Evolutionary conservation across 306 rosid genomes (phyloP), one percentile per base, ranked within the genome.

Genomic region (Lupinus albus): DNA sequence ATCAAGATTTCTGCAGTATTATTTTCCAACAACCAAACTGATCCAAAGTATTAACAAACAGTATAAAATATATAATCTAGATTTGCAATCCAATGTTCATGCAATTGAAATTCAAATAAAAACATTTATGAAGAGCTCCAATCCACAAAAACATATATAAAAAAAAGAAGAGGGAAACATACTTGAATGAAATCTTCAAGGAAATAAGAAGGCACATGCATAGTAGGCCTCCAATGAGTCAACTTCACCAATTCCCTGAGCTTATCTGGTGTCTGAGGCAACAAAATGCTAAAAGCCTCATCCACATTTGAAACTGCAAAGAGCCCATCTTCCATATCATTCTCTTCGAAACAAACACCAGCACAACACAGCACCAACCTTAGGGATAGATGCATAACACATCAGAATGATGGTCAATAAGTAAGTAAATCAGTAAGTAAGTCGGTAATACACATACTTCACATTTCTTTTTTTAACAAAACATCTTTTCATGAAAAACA

Each of bases 331-430:
- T 69, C 64, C 89, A 85, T 63, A 44, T 90, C 96, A 74, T 59
- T 63, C 67, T 82, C 95, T 58, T 87, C 95, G 72, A 84, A 82
- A 36, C 91, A 85, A 54, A 90, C 87, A 14, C 96, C 96, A 0
- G 91, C 32, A 9, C 95, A 85, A 47, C 95, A 87, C 16, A 90
- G 57, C 30, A 74, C 91, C 20, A 87, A 18, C 56, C 44, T 82
- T 85, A 33, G 38, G 38, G 38, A 5, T 8, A 6, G 38, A 33
- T 33, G 7, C 38, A 33, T 1, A 33, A 33, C 38, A 33, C 38
- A 33, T 0, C 8, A 33, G 38, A 33, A 2, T 7, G 7, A 5
- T 7, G 38, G 38, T n/a, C n/a, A n/a, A n/a, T n/a, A n/a, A n/a
- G n/a, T n/a, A n/a, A n/a, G n/a, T n/a, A n/a, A n/a, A n/a, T n/a